Evolutionary conservation across 2,329 filamentous ascomycete species (phyloP).

Genomic region (Fusarium incarnatum): DNA sequence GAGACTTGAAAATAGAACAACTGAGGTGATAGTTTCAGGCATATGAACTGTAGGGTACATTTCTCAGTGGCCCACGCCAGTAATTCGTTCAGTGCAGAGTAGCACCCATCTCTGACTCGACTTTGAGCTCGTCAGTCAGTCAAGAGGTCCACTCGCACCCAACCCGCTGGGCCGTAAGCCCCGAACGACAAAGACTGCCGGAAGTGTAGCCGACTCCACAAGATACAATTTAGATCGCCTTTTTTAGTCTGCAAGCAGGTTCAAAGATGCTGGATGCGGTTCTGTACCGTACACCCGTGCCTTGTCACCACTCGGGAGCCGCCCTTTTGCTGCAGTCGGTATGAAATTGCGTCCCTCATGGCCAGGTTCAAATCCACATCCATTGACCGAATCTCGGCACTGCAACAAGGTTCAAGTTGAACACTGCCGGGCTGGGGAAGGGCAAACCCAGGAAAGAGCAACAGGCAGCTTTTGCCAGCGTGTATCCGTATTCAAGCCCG

Average conservation of each 20-base stretch:
- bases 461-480: slow-evolving; percentile 21
- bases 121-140: slow-evolving; percentile 32
- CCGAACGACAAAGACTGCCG: slow-evolving; percentile 48
- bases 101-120: slow-evolving; percentile 39
- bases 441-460: slow-evolving; percentile 12
- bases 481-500: slow-evolving; percentile 27
- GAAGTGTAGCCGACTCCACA: slow-evolving; percentile 49
- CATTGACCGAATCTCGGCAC: slow-evolving; percentile 34
- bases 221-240: slow-evolving; percentile 36
- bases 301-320: slow-evolving; percentile 28
- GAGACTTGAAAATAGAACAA: slow-evolving; percentile 26
- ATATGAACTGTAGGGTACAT: slow-evolving; percentile 18
- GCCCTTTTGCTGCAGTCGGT: slow-evolving; percentile 23
- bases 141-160: slow-evolving; percentile 43
- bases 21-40: slow-evolving; percentile 41
- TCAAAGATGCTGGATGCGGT: slow-evolving; percentile 24
- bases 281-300: slow-evolving; percentile 2
- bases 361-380: not conserved
- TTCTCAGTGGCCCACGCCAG: slow-evolving; percentile 11
- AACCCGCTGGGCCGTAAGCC: slow-evolving; percentile 47
- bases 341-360: slow-evolving; percentile 7
- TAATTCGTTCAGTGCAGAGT: not conserved
- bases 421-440: slow-evolving; percentile 33
- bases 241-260: slow-evolving; percentile 30
- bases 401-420: slow-evolving; percentile 27